Evolutionary conservation across 2,329 filamentous ascomycete genomes (phyloP), one percentile per base, ranked within the genome.

Genomic region (Fusarium pseudonygamai): DNA sequence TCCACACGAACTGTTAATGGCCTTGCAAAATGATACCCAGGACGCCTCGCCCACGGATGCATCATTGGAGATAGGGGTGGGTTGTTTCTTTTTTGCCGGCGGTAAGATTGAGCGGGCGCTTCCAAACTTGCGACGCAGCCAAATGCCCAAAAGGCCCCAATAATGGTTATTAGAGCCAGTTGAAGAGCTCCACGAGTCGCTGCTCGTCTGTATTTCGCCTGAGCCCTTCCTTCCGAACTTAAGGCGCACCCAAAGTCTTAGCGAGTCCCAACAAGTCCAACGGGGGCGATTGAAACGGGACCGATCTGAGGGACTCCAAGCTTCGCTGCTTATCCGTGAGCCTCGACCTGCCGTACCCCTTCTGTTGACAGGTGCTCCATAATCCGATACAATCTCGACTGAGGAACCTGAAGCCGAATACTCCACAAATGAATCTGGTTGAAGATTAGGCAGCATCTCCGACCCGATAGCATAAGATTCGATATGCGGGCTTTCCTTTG

Each of bases 41-140:
- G 49, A 53, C 0, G 49, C 49, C 24, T 37, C 32, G 3, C 49
- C 49, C 18, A 53, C 49, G 13, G 32, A 53, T 37, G n/a, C 1
- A 3, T 37, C 14, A 26, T 12, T 37, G 3, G n/a, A 16, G 4
- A 4, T 0, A 22, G 18, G 12, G 10, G 5, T 18, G 6, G 18
- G 13, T 2, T 22, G 13, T 37, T 22, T 10, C 5, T 22, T 22
- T 14, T 37, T 16, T 9, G 13, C 7, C 13, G 11, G 18, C 6
- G 47, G 7, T 24, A 32, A 3, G 5, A 24, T 24, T 18, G 32
- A 12, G 18, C 24, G n/a, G 18, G 11, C 10, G 8, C 5, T 22
- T 2, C 1, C 24, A 5, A 37, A 22, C 10, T 22, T 26, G 10
- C 7, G 24, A 13, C 32, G 30, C 18, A 53, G 13, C 49, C 49